Evolutionary conservation across 192 early-diverging fungal species (phyloP).

Genomic region (Coemansia sp.): DNA sequence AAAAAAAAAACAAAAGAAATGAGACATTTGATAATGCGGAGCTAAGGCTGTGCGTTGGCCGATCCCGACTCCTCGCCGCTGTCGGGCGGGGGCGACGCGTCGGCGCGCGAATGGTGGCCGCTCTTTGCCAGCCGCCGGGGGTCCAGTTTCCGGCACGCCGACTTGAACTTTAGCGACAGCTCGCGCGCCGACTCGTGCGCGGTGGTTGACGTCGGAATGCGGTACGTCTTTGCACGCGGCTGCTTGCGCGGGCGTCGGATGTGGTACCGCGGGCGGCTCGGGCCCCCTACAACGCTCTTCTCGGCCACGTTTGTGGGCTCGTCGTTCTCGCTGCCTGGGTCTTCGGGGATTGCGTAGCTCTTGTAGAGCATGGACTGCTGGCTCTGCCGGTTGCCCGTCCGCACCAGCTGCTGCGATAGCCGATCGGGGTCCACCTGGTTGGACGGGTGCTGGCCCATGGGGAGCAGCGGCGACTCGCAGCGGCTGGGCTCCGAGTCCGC

Average conservation of each 20-base stretch:
- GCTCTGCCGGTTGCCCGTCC: constrained; percentile 28
- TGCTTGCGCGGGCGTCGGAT: constrained; percentile 21
- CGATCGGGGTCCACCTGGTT: constrained; percentile 32
- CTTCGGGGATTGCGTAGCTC: constrained; percentile 46
- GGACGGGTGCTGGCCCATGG: constrained; percentile 44
- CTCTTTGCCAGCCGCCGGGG: constrained; percentile 31
- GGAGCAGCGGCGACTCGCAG: constrained; percentile 51
- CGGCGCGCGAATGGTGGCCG: constrained; percentile 2
- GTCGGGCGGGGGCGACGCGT: background rate
- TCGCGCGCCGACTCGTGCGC: constrained; percentile 31
- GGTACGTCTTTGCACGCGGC: constrained; percentile 26
- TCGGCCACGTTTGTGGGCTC: background rate
- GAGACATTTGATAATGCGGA: too few species aligned
- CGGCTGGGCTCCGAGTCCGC: constrained; percentile 33
- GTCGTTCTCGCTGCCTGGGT: constrained; percentile 2
- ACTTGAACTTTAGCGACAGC: constrained; percentile 44
- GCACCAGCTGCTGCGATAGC: constrained; percentile 39
- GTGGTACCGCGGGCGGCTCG: constrained; percentile 11
- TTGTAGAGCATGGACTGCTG: constrained; percentile 42
- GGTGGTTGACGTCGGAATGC: constrained; percentile 5
- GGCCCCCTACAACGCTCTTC: background rate
- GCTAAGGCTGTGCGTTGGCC: background rate
- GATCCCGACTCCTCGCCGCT: background rate
- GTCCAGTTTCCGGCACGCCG: constrained; percentile 46
- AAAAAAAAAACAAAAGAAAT: background rate